Base-by-base conservation (phyloP, 1,284 basidiomycete species). In the Mycena citricolor region DNA sequence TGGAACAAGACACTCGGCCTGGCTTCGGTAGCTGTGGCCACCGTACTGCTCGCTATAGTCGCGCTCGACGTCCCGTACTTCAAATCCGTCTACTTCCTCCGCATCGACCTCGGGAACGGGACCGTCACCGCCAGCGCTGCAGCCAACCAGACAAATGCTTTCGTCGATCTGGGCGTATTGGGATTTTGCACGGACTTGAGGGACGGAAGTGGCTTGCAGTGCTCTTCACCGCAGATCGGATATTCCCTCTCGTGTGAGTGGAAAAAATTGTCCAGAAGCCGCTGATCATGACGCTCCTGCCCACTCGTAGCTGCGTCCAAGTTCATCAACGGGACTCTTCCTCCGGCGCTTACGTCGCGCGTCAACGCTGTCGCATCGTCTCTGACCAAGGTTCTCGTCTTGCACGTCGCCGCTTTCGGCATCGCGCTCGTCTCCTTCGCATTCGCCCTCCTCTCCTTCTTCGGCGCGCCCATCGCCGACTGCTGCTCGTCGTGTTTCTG, bases 341-440 rank as follows among this genome's bases (percentile, higher is more conserved):
- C 47, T 6, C 38, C 47, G 7, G 33, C 28, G 14, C 42, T 49
- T 16, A 11, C 33, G 34, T 17, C 42, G 11, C 19, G 28, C 34
- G 42, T 45, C 24, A 45, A 49, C 24, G 32, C 47, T 25, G 47
- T 49, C 29, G 47, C 38, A 12, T 41, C 42, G 11, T 35, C 19
- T 5, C 42, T 49, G 19, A 49, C 47, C n/a, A 49, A 49, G 28
- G 47, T 49, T 26, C 42, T 49, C 20, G 47, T 49, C 29, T 39
- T 49, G 10, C 47, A 49, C 42, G 34, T 49, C 25, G 47, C 41
- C 30, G 47, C 47, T 14, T 49, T 49, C 47, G 47, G 42, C 13
- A 49, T 49, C 34, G 20, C 47, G 13, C 47, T 49, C 38, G 10
- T 49, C 42, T 49, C 47, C 33, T 42, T 49, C 42, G 47, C 39